Base-by-base conservation (phyloP, 1,139 yeast genomes). In the Candida mesenterica region DNA sequence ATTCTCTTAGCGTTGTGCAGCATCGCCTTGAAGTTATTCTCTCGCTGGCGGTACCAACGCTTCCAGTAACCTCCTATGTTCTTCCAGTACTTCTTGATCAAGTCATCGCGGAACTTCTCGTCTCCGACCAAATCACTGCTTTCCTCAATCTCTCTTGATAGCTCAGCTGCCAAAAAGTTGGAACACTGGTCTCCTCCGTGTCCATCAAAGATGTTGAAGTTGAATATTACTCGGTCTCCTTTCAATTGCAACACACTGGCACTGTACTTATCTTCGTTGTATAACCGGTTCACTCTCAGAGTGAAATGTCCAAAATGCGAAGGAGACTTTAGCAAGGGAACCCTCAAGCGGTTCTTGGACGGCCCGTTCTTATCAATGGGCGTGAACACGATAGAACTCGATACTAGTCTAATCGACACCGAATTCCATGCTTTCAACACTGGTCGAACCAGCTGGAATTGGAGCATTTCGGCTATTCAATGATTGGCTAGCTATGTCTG, bases 61-160 rank as follows among this genome's bases (percentile, higher is more conserved):
- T 78, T 72, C 97, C 97, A 92, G 60, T 92, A 92, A 2, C 94
- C 90, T 4, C 96, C 96, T 17, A 86, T 72, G 37, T 74, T 72
- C 35, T 70, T 64, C 50, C 70, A 70, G 54, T 79, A 80, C 34
- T 68, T 65, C 36, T 74, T 65, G 12, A 61, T 50, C 34, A 86
- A 61, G 19, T 73, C 62, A 13, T 59, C 58, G 24, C 62, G 44
- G 29, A 15, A 56, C 44, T 44, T 62, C 53, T 47, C 70, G 46
- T 39, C 63, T 3, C 43, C 37, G 3, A 49, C 45, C 33, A 55
- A 41, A 10, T 33, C 42, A 27, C 44, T 38, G 13, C 67, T 63
- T 5, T 50, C 51, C 50, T 84, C 95, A 20, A 89, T 75, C 37
- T 68, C 72, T 33, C 59, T 50, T 23, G 82, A 75, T 30, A 88